Base-by-base conservation (phyloP, 306 rosid species). In the Corylus heterophylla region DNA sequence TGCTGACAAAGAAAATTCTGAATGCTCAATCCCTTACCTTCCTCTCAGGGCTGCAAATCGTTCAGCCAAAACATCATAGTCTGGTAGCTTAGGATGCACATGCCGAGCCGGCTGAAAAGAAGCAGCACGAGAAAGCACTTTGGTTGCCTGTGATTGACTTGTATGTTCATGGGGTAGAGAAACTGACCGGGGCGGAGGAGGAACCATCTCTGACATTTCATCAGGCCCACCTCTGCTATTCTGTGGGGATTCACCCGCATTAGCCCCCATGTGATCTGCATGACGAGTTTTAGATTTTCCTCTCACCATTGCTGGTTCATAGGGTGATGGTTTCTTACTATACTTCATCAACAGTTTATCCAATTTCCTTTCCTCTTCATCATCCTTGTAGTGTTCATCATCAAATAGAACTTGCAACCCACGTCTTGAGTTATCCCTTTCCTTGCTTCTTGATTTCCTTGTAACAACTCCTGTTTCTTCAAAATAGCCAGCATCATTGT, bases 21-120 rank as follows among this genome's bases (percentile, higher is more conserved):
- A 74, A 54, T 69, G 75, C 79, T 78, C 74, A 25, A 51, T 76
- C 74, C 71, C 6, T 54, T 83, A 91, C 76, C 82, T 81, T 76
- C 97, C 96, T 83, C 89, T 92, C 83, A 95, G 74, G 54, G 98
- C 94, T 3, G 97, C 98, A 88, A 95, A 86, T 75, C 86, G 87
- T 54, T 93, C 93, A 72, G 96, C 92, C 85, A 95, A 82, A 86
- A 91, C 97, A 71, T 93, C 99, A 76, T 85, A 95, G 83, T 93
- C 92, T 0, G 98, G 99, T 75, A 95, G 80, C 61, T 95, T 95
- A n/a, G 99, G 99, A 82, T 95, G 99, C 77, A 95, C 99, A 12
- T 93, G 98, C 69, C 83, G 81, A 71, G 98, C 94, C 12, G 89
- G 87, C 87, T 95, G 98, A 78, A 93, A 87, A 63, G 99, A 86